Percentiles rank a stretch among this genome's conserved stretches.
These are phyloP conservation scores for Penicillium sp. DNA, from an alignment of 2,329 filamentous ascomycete genomes.

Conservation along the genomic window DNA sequence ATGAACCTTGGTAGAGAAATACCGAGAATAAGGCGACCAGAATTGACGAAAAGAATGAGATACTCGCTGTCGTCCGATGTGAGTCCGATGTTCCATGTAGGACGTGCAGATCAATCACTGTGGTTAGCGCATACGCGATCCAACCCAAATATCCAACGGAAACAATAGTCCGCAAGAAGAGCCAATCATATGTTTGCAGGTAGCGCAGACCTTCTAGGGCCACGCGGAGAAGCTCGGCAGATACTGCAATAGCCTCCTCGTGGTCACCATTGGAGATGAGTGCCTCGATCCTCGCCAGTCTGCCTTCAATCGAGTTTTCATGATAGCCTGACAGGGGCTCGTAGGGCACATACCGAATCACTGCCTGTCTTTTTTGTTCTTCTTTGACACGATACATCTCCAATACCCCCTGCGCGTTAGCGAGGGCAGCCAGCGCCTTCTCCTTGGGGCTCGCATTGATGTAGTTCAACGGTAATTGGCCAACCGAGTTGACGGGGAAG, in stretches of 20 bases:
- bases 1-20: slow-evolving; percentile 75
- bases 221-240: slow-evolving; percentile 71
- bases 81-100: slow-evolving; percentile 67
- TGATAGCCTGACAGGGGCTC: slow-evolving; percentile 63
- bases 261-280: slow-evolving; percentile 66
- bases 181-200: slow-evolving; percentile 97
- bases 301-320: slow-evolving; percentile 60
- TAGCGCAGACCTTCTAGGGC: slow-evolving; percentile 84
- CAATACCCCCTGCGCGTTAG: slow-evolving; percentile 81
- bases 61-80: slow-evolving; percentile 60
- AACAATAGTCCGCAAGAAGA: slow-evolving; percentile 85
- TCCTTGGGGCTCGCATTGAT: slow-evolving; percentile 68
- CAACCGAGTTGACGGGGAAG: slow-evolving; percentile 95
- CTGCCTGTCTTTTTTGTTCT: slow-evolving; percentile 70
- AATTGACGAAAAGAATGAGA: slow-evolving; percentile 69
- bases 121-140: slow-evolving; percentile 89
- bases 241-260: slow-evolving; percentile 76
- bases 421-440: slow-evolving; percentile 80
- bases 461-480: slow-evolving; percentile 82
- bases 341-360: slow-evolving; percentile 77
- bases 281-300: slow-evolving; percentile 65
- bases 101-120: slow-evolving; percentile 84
- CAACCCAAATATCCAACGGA: slow-evolving; percentile 91
- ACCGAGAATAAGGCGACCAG: slow-evolving; percentile 75
- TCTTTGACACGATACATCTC: slow-evolving; percentile 98